phyloP scores from a whole-genome alignment of 768 basidiomycete genomes.

The Mycena pura region DNA sequence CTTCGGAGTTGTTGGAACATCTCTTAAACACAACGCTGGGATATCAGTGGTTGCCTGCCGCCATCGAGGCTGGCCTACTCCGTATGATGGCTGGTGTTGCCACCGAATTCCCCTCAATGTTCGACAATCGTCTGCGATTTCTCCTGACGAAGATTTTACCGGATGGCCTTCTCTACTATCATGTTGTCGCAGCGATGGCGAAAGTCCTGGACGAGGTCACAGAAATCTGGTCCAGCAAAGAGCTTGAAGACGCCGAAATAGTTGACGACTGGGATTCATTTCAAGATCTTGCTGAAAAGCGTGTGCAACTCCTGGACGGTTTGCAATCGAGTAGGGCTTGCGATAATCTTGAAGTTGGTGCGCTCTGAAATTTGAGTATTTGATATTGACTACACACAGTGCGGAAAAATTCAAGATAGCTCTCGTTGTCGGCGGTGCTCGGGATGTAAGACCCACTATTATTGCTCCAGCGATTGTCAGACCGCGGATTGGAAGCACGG shows the following conservation, averaged over 20 bases:
- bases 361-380: neutral
- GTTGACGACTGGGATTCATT: neutral
- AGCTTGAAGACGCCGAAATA: neutral
- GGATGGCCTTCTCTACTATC: neutral
- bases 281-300: neutral
- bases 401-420: neutral
- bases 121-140: neutral
- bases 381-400: neutral
- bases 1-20: neutral
- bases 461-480: neutral
- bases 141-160: neutral
- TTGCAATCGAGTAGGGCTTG: neutral
- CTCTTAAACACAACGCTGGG: neutral
- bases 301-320: neutral
- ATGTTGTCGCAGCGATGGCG: neutral
- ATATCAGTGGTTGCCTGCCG: neutral
- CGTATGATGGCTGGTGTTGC: neutral
- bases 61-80: neutral
- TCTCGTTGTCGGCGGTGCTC: neutral
- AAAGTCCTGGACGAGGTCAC: neutral
- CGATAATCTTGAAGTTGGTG: neutral
- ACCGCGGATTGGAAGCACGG: neutral
- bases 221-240: neutral
- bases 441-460: neutral
- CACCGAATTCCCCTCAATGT: neutral